Conservation (phyloP, 2,329 filamentous ascomycete species). For the Cytospora leucostoma region DNA sequence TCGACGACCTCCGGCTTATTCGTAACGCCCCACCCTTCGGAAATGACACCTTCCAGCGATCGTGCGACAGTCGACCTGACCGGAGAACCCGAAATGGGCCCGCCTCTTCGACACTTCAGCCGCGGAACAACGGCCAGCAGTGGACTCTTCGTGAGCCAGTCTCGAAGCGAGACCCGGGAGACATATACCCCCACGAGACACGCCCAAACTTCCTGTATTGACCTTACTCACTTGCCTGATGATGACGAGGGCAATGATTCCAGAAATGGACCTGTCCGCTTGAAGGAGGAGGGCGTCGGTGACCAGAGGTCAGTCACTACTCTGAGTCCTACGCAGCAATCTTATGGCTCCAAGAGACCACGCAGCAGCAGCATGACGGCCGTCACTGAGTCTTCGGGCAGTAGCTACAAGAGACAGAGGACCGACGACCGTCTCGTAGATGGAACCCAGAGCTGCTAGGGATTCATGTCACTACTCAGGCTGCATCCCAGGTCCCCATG, state of each 20-base stretch:
- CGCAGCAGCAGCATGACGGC: neutral
- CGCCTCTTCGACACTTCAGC: neutral
- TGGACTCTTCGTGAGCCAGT: neutral
- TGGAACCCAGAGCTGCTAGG: neutral
- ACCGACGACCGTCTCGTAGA: neutral
- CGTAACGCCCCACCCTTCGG: neutral
- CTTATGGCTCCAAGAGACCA: constrained; percentile 5
- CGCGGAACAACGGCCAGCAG: neutral
- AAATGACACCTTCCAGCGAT: neutral
- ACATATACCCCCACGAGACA: neutral
- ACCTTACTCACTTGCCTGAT: neutral
- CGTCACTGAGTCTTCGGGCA: neutral
- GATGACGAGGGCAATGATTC: neutral
- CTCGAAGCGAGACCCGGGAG: neutral
- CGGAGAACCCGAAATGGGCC: neutral
- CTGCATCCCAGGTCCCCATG: neutral
- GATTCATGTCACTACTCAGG: neutral
- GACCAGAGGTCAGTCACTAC: neutral
- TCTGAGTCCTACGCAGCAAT: neutral
- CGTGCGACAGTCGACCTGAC: neutral
- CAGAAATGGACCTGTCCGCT: neutral
- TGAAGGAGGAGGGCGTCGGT: neutral
- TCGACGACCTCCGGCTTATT: neutral
- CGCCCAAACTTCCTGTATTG: neutral
- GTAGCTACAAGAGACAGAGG: constrained; percentile 1